These are phyloP conservation scores for Xylariales sp. DNA, from an alignment of 2,329 filamentous ascomycete species.

Conservation along the genomic window DNA sequence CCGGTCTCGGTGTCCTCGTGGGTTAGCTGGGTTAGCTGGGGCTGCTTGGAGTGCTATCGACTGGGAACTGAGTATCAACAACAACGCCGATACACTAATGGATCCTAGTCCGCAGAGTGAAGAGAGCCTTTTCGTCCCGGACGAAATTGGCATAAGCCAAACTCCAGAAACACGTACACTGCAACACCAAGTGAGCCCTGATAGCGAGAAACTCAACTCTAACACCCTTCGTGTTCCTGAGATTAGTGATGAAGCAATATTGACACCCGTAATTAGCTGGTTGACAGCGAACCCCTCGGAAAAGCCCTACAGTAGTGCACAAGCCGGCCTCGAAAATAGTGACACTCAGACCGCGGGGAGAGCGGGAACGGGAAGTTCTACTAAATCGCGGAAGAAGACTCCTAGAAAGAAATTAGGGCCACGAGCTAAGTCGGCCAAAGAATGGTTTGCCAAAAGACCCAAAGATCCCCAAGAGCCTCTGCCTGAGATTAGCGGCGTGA, in stretches of 20 bases:
- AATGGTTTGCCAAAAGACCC: slow-evolving; percentile 22
- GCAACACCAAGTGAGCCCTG: background rate
- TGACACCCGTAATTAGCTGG: background rate
- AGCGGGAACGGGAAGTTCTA: background rate
- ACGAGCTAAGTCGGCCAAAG: slow-evolving; percentile 19
- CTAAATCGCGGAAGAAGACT: background rate
- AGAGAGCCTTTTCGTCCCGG: slow-evolving; percentile 9
- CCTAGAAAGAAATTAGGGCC: slow-evolving; percentile 12
- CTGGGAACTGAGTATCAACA: background rate
- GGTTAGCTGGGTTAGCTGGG: too few species aligned
- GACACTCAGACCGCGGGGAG: background rate
- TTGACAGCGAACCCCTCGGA: background rate
- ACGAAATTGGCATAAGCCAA: background rate
- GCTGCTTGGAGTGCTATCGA: too few species aligned
- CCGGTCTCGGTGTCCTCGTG: too few species aligned
- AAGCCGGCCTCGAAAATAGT: background rate
- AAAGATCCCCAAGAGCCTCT: background rate
- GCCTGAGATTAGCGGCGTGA: background rate
- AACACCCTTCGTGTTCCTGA: background rate
- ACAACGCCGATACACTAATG: too few species aligned
- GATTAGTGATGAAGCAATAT: background rate
- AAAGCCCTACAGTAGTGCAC: too few species aligned
- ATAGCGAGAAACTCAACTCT: background rate
- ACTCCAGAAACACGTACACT: background rate
- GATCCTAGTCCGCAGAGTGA: background rate